These are phyloP conservation scores for Orobanche coerulescens DNA, from an alignment of 257 asterid species.

Conservation along the genomic window DNA sequence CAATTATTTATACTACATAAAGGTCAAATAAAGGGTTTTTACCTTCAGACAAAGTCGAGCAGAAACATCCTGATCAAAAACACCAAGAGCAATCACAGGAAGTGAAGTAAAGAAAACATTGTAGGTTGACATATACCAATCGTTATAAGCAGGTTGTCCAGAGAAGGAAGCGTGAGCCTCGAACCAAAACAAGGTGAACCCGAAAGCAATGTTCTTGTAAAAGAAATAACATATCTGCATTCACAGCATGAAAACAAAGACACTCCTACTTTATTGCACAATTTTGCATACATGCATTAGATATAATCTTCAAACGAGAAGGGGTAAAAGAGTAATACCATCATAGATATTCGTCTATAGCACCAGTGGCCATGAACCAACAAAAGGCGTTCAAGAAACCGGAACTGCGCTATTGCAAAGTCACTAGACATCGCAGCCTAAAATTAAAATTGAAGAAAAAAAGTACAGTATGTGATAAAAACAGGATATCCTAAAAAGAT, in stretches of 20 bases:
- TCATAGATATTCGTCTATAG: constrained; percentile 89
- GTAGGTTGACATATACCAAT: constrained; percentile 90
- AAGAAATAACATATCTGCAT: constrained; percentile 95
- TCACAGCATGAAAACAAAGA: background rate
- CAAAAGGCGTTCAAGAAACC: constrained; percentile 82
- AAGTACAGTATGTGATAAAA: background rate
- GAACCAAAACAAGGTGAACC: constrained; percentile 91
- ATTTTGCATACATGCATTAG: background rate
- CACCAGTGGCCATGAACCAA: constrained; percentile 99
- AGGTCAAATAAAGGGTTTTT: constrained; percentile 3
- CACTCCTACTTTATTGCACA: background rate
- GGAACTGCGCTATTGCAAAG: constrained; percentile 82
- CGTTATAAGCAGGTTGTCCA: constrained; percentile 88
- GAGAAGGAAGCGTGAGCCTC: constrained; percentile 94
- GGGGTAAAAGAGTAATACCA: constrained; percentile 39
- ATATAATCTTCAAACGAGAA: background rate
- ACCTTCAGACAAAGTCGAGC: constrained; percentile 82
- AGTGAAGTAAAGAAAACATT: constrained; percentile 93
- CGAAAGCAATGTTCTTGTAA: constrained; percentile 88
- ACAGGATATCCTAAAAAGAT: background rate
- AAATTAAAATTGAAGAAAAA: constrained; percentile 18
- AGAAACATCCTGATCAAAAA: constrained; percentile 88
- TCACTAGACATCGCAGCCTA: constrained; percentile 99
- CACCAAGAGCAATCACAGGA: constrained; percentile 93
- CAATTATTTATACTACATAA: background rate